Evolutionary conservation across 345 rosid genomes (phyloP).

Genomic region (Crucihimalaya himalaica): DNA sequence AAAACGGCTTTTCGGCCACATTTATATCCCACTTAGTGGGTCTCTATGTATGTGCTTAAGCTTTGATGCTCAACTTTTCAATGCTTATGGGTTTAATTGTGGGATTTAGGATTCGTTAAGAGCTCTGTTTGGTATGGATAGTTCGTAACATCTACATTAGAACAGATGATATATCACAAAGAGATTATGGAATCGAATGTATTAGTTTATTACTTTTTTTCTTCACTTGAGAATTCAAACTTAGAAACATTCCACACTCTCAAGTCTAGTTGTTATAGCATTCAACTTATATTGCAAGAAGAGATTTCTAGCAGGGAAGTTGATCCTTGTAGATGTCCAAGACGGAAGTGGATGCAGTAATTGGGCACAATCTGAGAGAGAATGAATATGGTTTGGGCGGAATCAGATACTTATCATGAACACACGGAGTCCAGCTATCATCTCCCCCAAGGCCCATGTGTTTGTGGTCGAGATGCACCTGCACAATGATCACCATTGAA

Average conservation of each 20-base stretch:
- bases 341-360: conserved; percentile 57
- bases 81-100: neutral
- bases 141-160: neutral
- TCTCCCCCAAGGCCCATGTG: conserved; percentile 97
- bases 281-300: conserved; percentile 18
- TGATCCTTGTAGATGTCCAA: conserved; percentile 59
- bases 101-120: neutral
- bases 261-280: conserved; percentile 14
- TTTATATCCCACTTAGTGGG: conserved; percentile 29
- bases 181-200: neutral
- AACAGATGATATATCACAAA: neutral
- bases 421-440: conserved; percentile 89
- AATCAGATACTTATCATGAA: conserved; percentile 73
- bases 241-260: neutral
- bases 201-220: neutral
- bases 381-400: conserved; percentile 73
- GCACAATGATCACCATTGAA: conserved; percentile 13
- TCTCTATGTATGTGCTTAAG: neutral
- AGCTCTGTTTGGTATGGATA: neutral
- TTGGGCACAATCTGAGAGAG: conserved; percentile 64
- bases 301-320: conserved; percentile 43
- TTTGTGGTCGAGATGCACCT: conserved; percentile 98
- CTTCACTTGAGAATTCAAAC: neutral
- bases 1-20: conserved; percentile 31
- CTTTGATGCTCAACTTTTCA: neutral